Base-by-base conservation (phyloP, 257 asterid species). In the Cruciata laevipes region DNA sequence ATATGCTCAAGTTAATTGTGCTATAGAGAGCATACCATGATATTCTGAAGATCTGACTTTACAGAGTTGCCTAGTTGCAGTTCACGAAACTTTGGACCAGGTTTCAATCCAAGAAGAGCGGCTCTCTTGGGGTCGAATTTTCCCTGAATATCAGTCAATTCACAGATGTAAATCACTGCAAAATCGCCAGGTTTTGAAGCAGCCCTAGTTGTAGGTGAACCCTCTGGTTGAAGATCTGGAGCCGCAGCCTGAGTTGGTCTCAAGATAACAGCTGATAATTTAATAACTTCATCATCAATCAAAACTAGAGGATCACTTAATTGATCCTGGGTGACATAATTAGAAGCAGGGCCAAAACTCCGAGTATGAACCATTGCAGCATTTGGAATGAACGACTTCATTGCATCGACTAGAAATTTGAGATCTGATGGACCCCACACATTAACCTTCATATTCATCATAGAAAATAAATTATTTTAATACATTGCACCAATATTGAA, bases 391-490 rank as follows among this genome's bases (percentile, higher is more conserved):
- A 94, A 94, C 23, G 92, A 83, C 76, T 76, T 87, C 96, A 94
- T 90, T 38, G 99, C 99, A 79, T 86, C 87, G 20, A 94, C 89
- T 53, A 90, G 74, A 78, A 86, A 86, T 63, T 83, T 85, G 18
- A 94, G 86, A 86, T 90, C 99, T 5, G 94, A 88, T 47, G 97
- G 95, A 40, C 99, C 99, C 95, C 97, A 90, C 60, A 94, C 69
- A 69, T 94, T 94, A 38, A 94, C 97, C 99, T 94, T 69, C 73
- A 78, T 52, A 74, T 11, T 23, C 27, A 67, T 68, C 35, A 42
- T 44, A 25, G 30, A 65, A 69, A 51, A 42, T 64, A 24, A 21
- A 14, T 59, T 47, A 65, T 30, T 71, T 40, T 35, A 9, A 42
- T 55, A 1, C 59, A 74, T 67, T 73, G 18, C 32, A 35, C 30